Percentiles rank a stretch among this genome's conserved stretches.
These are phyloP conservation scores for Pleurostoma richardsiae DNA, from an alignment of 2,329 filamentous ascomycete species.

Conservation along the genomic window DNA sequence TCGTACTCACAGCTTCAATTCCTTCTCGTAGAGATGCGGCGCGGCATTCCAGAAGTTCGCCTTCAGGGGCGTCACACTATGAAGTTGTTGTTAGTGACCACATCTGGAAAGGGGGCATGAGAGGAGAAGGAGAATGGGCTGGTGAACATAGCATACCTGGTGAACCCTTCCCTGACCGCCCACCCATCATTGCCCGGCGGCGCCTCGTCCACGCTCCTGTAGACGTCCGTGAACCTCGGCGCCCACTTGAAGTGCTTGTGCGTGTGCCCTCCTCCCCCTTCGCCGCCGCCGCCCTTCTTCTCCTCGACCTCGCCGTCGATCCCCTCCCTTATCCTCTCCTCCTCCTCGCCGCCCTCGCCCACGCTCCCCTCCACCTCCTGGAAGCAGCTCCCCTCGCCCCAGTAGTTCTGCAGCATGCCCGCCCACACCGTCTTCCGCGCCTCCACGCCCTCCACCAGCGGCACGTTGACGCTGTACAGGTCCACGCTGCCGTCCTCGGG, in stretches of 20 bases:
- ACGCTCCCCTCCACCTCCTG: conserved; percentile 67
- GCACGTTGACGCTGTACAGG: conserved; percentile 89
- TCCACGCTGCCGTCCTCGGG: conserved; percentile 61
- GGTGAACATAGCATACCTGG: conserved; percentile 53
- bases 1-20: conserved; percentile 77
- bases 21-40: conserved; percentile 57
- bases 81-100: conserved; percentile 1
- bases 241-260: conserved; percentile 96
- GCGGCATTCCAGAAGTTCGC: conserved; percentile 85
- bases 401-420: conserved; percentile 84
- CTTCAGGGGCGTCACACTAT: conserved; percentile 80
- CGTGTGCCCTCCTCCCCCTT: conserved; percentile 43
- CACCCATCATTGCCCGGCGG: conserved; percentile 86
- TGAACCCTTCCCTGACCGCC: conserved; percentile 82
- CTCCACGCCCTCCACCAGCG: conserved; percentile 72
- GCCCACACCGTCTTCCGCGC: conserved; percentile 74
- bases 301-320: conserved; percentile 32
- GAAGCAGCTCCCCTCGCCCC: conserved; percentile 82
- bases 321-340: conserved; percentile 66
- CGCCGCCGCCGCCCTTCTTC: conserved; percentile 27
- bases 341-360: conserved; percentile 61
- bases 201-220: conserved; percentile 76
- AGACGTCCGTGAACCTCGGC: conserved; percentile 81
- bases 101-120: too few relatives aligned
- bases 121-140: background rate